Evolutionary conservation across 257 asterid genomes (phyloP).

Genomic region (Nicotiana undulata): DNA sequence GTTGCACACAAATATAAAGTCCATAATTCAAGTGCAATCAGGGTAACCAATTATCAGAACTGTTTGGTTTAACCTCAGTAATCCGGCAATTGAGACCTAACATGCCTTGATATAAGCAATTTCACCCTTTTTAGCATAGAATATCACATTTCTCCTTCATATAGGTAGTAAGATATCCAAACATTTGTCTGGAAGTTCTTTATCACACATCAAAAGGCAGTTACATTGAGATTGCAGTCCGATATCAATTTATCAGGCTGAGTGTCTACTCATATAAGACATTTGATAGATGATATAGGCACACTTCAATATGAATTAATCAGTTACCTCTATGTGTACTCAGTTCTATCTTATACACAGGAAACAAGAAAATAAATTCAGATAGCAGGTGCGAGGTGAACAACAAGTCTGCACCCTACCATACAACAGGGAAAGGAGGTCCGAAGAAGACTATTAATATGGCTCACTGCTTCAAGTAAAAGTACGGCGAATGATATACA

Average conservation of each 20-base stretch:
- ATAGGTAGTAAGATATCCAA: background rate
- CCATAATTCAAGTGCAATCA: background rate
- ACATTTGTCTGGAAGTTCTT: background rate
- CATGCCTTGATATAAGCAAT: background rate
- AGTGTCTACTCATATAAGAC: background rate
- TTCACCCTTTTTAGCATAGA: background rate
- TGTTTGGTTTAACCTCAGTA: background rate
- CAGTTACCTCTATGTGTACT: no score
- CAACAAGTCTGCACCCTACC: no score
- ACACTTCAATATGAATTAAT: no score
- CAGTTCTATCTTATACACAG: no score
- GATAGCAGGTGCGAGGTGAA: no score
- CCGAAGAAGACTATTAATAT: no score
- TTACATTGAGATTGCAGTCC: background rate
- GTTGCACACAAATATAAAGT: background rate
- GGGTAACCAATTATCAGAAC: background rate
- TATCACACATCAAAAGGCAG: background rate
- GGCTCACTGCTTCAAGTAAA: no score
- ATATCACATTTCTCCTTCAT: background rate
- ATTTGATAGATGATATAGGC: background rate
- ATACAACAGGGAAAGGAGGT: no score
- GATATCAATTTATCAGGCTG: background rate
- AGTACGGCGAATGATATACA: no score
- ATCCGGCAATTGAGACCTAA: background rate
- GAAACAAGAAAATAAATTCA: no score